phyloP scores from a whole-genome alignment of 192 early-diverging fungal species.

The Neocallimastix lanati region DNA sequence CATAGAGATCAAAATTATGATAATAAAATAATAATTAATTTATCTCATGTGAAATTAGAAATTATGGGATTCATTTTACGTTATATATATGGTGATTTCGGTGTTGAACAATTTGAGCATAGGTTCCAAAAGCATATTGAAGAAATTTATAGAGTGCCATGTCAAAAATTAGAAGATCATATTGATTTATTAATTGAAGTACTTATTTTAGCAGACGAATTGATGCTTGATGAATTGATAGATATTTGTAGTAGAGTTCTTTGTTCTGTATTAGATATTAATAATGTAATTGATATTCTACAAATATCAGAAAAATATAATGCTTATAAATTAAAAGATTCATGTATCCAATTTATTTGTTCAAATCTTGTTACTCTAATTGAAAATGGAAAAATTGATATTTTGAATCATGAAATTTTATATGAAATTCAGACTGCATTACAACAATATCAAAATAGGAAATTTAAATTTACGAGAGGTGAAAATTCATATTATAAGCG shows the following conservation, averaged over 20 bases:
- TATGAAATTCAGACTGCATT: neutral
- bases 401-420: neutral
- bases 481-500: neutral
- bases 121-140: neutral
- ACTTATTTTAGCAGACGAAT: neutral
- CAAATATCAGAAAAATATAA: neutral
- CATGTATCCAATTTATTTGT: neutral
- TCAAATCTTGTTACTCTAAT: neutral
- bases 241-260: neutral
- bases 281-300: neutral
- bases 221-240: neutral
- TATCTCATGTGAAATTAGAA: neutral
- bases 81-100: neutral
- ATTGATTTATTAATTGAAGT: neutral
- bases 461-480: neutral
- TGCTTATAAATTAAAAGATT: neutral
- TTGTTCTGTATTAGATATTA: neutral
- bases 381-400: neutral
- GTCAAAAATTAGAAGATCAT: neutral
- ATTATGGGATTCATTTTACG: neutral
- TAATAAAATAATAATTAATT: neutral
- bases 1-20: neutral
- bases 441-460: neutral
- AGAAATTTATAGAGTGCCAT: neutral
- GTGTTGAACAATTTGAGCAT: neutral